Conservation (phyloP, 208 protist genomes). For the Leishmania tarentolae region DNA sequence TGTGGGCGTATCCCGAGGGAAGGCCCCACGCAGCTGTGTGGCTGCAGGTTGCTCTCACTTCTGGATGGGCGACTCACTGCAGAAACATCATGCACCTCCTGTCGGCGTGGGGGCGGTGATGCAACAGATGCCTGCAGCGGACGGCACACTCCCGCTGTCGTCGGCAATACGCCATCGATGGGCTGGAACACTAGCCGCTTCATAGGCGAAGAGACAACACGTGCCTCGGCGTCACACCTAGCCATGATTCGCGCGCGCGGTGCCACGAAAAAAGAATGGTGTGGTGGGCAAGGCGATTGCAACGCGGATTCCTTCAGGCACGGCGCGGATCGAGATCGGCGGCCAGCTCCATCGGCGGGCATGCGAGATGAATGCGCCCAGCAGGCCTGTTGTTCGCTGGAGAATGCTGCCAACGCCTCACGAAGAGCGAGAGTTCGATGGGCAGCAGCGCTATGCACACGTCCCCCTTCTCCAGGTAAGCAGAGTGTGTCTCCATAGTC, state of each 20-base stretch:
- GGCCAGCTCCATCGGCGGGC: neutral
- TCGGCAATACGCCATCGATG: neutral
- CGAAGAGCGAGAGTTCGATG: neutral
- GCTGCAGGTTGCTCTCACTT: neutral
- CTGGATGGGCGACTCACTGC: neutral
- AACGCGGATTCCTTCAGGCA: neutral
- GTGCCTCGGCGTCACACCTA: neutral
- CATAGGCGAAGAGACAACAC: neutral
- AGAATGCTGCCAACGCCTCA: neutral
- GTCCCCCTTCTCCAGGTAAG: neutral
- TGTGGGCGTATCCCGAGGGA: neutral
- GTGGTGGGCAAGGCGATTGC: constrained; percentile 15
- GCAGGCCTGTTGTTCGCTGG: neutral
- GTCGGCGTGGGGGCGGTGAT: neutral
- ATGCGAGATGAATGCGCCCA: neutral
- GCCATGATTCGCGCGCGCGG: constrained; percentile 9
- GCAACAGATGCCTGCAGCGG: neutral
- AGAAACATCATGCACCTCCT: neutral
- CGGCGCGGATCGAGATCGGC: constrained; percentile 2
- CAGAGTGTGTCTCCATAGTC: neutral
- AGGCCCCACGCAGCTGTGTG: neutral
- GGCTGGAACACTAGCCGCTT: neutral
- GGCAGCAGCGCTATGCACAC: neutral
- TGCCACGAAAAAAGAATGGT: neutral
- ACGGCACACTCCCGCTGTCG: neutral